Evolutionary conservation across 192 early-diverging fungal genomes (phyloP), one percentile per base, ranked within the genome.

Genomic region (Coemansia umbellata): DNA sequence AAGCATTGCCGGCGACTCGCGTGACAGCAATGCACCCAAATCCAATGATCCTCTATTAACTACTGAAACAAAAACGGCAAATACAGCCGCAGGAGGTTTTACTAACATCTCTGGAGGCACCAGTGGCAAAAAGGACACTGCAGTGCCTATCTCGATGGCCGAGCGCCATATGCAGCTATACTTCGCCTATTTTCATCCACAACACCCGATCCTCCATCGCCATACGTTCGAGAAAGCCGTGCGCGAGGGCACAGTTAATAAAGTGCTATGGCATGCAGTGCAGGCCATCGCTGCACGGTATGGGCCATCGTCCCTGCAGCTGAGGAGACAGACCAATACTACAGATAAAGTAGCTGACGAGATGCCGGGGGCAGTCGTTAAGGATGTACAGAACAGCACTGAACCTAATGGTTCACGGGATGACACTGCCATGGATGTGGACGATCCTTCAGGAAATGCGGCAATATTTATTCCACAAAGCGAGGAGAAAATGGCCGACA

Each of bases 121-220:
- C n/a, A n/a, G n/a, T n/a, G 19, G 24, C 35, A 57, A 24, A 18
- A 18, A 18, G 7, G 47, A 45, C 21, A 22, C 31, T 13, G 24
- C 50, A 15, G 23, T 43, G 28, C 37, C 47, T 8, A 19, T 31
- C 1, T 69, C 50, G 27, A 14, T 42, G 10, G 66, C 51, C n/a
- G 63, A 61, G 53, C 31, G 40, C 24, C 26, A 54, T 23, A 44
- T 78, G 55, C 51, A 49, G 26, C 37, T 48, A 21, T 78, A 78
- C 36, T 78, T 78, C 47, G 37, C 51, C 35, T 63, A 53, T 52
- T 78, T 66, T 28, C 74, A 78, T 32, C 55, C 74, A 19, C 74
- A 78, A 56, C 68, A 63, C 31, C 74, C 74, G n/a, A 58, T 78
- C 40, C 56, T 78, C 32, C 74, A 78, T 47, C 74, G 74, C 18